Base-by-base conservation (phyloP, 2,329 filamentous ascomycete genomes). In the Hypoxylon rubiginosum region DNA sequence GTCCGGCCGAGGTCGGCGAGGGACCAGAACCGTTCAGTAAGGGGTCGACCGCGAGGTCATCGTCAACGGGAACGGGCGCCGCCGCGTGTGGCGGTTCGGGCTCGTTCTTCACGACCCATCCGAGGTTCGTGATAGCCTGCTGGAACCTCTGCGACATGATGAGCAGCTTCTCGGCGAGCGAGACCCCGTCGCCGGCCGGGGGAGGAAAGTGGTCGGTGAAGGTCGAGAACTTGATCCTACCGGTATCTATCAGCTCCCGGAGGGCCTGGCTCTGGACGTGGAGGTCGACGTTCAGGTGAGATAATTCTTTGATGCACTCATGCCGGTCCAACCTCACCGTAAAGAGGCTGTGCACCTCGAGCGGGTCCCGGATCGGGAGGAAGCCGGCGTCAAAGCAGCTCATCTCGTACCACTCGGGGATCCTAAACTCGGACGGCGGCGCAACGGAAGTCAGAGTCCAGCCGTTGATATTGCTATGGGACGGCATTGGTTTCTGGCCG, bases 261-360 rank as follows among this genome's bases (percentile, higher is more conserved):
- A 70, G 36, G 1, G 17, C 30, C 4, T 24, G 19, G 46, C 50
- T 62, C 4, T 66, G 63, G 7, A 36, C 53, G n/a, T 72, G 63
- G 5, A 69, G 56, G 41, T 72, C 70, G 10, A 70, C 45, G 54
- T 70, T 70, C 11, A 71, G 51, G 26, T 67, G 59, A 0, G 69
- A 71, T 32, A 71, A 58, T 26, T 71, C 69, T 17, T 66, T 68
- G 17, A 71, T 36, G 26, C 69, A 71, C 43, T 68, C 64, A 32
- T 70, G 63, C 11, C 59, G 60, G 26, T 69, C 66, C 2, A 69
- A 34, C 19, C 60, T 70, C 24, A 21, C 59, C 0, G 62, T 58
- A 24, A 69, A 67, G 50, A 68, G 58, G 34, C 39, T 68, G 36
- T 65, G 65, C 8, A 58, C 55, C 6, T 67, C 65, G 11, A 69